Evolutionary conservation across 345 rosid genomes (phyloP), one percentile per base, ranked within the genome.

Genomic region (Acer yangbiense): DNA sequence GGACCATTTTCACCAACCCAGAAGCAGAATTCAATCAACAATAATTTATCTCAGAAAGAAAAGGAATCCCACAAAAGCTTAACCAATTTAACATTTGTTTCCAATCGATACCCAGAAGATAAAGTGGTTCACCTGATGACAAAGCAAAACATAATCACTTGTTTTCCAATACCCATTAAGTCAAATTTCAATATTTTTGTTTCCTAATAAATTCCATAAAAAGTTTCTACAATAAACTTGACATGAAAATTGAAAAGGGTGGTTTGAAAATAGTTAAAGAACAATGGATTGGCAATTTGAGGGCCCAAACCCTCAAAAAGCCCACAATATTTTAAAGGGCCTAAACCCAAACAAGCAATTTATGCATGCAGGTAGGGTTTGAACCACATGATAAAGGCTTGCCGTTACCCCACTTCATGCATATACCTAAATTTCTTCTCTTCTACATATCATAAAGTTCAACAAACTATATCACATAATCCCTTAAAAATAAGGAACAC

Each of bases 1-100:
- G 58, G 25, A 72, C 72, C 90, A 89, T 83, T 69, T 84, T 74
- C 57, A 41, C 68, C 29, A 65, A 68, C 68, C 23, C 65, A 75
- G 50, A 76, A 57, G 67, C 20, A 21, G 20, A 66, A 35, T 10
- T 67, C 55, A 76, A 39, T 50, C 66, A 20, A 12, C 21, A 72
- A 29, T 13, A 32, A 23, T 13, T 12, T 60, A 73, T 43, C 32
- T 23, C 54, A 50, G 9, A 61, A 61, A 61, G 21, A 44, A 14
- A 73, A 23, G 57, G 13, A 43, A 60, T 32, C 68, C 41, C 68
- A 41, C 57, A 73, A 60, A 73, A 16, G 68, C 21, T 41, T 41
- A 73, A 20, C 7, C 66, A 73, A 23, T 14, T 23, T 23, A 57
- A 39, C 32, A 72, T 39, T 48, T 17, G 48, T 55, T 71, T 55